Conservation (phyloP, 331 rosid genomes). For the Quercus tomentella region DNA sequence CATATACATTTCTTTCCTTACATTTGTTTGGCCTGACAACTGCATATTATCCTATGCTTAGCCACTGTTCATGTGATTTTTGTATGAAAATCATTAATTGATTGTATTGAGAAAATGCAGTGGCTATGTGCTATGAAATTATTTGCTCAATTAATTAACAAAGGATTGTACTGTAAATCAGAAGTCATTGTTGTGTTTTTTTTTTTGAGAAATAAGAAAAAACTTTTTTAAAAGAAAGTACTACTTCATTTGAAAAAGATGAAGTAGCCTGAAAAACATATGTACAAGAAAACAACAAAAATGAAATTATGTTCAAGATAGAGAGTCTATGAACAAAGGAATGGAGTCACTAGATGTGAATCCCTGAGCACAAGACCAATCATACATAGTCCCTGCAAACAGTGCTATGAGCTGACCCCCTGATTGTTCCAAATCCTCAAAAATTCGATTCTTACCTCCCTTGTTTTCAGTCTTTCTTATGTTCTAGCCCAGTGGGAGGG, state of each 20-base stretch:
- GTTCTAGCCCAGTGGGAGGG: not conserved
- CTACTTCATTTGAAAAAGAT: too few relatives aligned
- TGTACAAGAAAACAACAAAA: too few relatives aligned
- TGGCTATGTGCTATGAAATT: not conserved
- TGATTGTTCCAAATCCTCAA: too few relatives aligned
- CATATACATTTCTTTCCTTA: not conserved
- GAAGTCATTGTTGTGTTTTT: not conserved
- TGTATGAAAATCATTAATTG: not conserved
- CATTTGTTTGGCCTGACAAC: not conserved
- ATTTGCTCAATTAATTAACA: not conserved
- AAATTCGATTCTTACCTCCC: too few relatives aligned
- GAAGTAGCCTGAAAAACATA: too few relatives aligned
- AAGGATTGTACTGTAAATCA: not conserved
- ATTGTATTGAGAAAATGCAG: not conserved
- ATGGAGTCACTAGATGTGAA: too few relatives aligned
- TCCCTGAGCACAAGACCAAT: too few relatives aligned
- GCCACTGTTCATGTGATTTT: not conserved
- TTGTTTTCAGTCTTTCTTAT: not conserved
- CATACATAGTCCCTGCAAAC: too few relatives aligned
- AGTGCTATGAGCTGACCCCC: too few relatives aligned
- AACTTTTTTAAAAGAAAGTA: too few relatives aligned
- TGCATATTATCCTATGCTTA: not conserved
- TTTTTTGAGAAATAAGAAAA: not conserved
- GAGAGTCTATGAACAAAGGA: too few relatives aligned
- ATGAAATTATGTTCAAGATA: too few relatives aligned